Conservation (phyloP, 2,329 filamentous ascomycete species). For the Phyllosticta citriasiana region DNA sequence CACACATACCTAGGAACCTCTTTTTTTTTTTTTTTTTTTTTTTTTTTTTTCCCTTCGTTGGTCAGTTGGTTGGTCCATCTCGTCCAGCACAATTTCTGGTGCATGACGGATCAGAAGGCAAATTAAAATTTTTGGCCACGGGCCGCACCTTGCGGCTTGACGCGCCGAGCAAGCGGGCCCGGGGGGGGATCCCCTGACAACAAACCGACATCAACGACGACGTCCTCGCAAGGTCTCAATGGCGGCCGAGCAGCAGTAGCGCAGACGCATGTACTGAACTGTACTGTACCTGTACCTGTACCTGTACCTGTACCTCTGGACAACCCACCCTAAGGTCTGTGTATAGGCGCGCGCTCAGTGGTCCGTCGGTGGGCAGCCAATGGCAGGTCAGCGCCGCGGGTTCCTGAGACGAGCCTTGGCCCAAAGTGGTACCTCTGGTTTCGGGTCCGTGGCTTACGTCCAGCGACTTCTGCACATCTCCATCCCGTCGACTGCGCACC, state of each 20-base stretch:
- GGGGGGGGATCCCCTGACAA: neutral
- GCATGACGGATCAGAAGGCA: neutral
- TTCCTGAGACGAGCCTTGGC: conserved; percentile 6
- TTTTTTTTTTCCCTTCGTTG: too few species aligned
- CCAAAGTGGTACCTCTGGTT: neutral
- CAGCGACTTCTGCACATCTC: conserved; percentile 4
- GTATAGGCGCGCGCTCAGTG: neutral
- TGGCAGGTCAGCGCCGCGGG: neutral
- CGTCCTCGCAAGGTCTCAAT: neutral
- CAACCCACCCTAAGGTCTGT: too few species aligned
- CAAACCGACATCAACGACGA: too few species aligned
- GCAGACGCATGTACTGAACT: neutral
- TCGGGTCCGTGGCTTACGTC: conserved; percentile 2
- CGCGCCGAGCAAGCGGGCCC: neutral
- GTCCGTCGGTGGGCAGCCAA: neutral
- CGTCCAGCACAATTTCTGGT: neutral
- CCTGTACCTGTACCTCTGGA: neutral
- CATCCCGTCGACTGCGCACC: neutral
- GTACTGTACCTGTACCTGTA: neutral
- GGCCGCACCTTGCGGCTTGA: neutral
- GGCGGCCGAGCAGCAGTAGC: neutral
- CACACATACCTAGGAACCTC: neutral
- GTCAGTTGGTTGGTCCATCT: too few species aligned
- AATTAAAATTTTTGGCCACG: neutral
- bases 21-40: too few species aligned